These are phyloP conservation scores for Salix caprea DNA, from an alignment of 345 rosid genomes.

Conservation along the genomic window DNA sequence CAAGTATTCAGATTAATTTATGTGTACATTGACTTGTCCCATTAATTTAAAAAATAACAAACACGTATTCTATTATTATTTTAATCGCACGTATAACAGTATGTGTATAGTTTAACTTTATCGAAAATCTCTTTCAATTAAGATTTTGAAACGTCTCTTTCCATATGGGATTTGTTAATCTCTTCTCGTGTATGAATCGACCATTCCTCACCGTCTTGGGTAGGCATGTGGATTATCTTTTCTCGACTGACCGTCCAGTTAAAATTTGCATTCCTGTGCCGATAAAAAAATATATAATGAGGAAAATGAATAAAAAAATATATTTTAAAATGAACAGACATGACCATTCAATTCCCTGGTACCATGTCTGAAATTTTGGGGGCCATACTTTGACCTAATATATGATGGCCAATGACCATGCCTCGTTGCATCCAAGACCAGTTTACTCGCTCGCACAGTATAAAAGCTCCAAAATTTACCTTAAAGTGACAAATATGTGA, in stretches of 20 bases:
- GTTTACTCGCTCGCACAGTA: neutral
- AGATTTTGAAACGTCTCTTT: too few relatives aligned
- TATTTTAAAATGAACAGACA: neutral
- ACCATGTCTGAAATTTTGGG: neutral
- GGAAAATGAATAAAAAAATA: too few relatives aligned
- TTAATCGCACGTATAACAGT: too few relatives aligned
- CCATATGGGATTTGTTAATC: neutral
- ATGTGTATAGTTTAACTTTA: too few relatives aligned
- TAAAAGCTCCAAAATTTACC: neutral
- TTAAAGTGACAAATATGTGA: neutral
- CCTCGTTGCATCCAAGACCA: neutral
- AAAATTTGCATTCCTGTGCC: neutral
- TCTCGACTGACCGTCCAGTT: neutral
- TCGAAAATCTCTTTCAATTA: too few relatives aligned
- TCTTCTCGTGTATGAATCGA: neutral
- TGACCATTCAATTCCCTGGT: neutral
- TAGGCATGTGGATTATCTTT: neutral
- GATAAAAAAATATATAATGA: neutral
- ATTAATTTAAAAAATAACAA: fast-evolving
- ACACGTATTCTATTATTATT: too few relatives aligned
- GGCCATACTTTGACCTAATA: neutral
- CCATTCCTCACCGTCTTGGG: neutral
- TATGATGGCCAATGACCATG: neutral
- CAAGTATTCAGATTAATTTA: fast-evolving
- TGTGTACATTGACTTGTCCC: fast-evolving